A percentile compares a stretch with the other conserved stretches of the same genome.
Conservation (phyloP, 345 rosid genomes). For the Pistacia atlantica region DNA sequence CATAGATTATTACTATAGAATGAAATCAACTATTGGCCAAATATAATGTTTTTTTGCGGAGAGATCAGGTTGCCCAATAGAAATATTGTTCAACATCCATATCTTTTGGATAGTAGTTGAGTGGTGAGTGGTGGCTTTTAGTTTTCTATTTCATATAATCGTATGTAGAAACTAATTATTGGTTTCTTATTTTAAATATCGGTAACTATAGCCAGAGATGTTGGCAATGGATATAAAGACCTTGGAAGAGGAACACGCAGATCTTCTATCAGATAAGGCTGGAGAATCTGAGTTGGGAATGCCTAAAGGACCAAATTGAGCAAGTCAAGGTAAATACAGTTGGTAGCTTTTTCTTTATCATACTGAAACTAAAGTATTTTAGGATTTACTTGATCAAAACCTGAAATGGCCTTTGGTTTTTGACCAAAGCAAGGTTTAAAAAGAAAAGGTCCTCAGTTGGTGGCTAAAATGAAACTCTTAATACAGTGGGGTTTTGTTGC, state of each 20-base stretch:
- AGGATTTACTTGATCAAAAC: background rate
- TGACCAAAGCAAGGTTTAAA: slow-evolving; percentile 8
- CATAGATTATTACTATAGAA: background rate
- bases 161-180: background rate
- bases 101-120: background rate
- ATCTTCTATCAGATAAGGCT: slow-evolving; percentile 56
- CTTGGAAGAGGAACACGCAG: slow-evolving; percentile 57
- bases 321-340: slow-evolving; percentile 51
- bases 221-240: slow-evolving; percentile 46
- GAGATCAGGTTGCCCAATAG: background rate
- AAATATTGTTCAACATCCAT: background rate
- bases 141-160: background rate
- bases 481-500: no score
- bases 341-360: background rate
- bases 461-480: background rate
- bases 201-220: slow-evolving; percentile 56
- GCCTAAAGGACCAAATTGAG: slow-evolving; percentile 53
- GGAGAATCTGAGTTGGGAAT: slow-evolving; percentile 54
- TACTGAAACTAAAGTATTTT: background rate
- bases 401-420: background rate
- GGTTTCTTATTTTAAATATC: slow-evolving; percentile 3
- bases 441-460: background rate
- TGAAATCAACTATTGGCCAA: background rate
- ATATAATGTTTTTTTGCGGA: no score
- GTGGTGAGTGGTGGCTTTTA: background rate